Evolutionary conservation across 2,329 filamentous ascomycete species (phyloP).

Genomic region (Pestalotiopsis fici): DNA sequence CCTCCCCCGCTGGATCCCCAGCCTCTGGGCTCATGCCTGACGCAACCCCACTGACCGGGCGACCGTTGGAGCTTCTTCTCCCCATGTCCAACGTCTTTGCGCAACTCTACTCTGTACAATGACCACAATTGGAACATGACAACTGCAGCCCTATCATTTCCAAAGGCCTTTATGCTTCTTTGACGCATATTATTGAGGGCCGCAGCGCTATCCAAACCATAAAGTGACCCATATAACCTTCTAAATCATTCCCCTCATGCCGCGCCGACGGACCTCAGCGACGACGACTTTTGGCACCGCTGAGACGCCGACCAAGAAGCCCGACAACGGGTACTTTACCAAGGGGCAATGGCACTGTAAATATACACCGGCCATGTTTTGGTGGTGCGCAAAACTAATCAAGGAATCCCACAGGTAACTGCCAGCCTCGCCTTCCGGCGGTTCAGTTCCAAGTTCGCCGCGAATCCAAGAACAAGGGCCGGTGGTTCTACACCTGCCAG

Average conservation of each 20-base stretch:
- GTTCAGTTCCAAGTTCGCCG: conserved; percentile 51
- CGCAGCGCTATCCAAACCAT: background rate
- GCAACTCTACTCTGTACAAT: background rate
- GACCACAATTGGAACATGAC: background rate
- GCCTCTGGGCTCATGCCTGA: background rate
- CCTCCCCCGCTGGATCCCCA: background rate
- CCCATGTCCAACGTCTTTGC: background rate
- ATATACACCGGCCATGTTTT: background rate
- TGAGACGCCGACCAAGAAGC: conserved; percentile 8
- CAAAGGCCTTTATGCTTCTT: background rate
- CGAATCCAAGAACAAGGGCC: conserved; percentile 49
- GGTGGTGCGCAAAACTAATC: background rate
- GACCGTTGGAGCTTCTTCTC: background rate
- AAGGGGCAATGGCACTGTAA: conserved; percentile 23
- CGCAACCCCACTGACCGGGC: background rate
- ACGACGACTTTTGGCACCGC: conserved; percentile 11
- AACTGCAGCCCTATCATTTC: background rate
- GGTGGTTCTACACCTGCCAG: conserved; percentile 56
- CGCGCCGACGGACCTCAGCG: background rate
- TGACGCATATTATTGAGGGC: background rate
- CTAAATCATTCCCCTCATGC: background rate
- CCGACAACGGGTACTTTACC: conserved; percentile 8
- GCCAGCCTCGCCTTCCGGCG: conserved; percentile 49
- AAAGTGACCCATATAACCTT: background rate
- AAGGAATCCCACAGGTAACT: conserved; percentile 49